Conservation (phyloP, 306 rosid genomes). For the Phaseolus lunatus region DNA sequence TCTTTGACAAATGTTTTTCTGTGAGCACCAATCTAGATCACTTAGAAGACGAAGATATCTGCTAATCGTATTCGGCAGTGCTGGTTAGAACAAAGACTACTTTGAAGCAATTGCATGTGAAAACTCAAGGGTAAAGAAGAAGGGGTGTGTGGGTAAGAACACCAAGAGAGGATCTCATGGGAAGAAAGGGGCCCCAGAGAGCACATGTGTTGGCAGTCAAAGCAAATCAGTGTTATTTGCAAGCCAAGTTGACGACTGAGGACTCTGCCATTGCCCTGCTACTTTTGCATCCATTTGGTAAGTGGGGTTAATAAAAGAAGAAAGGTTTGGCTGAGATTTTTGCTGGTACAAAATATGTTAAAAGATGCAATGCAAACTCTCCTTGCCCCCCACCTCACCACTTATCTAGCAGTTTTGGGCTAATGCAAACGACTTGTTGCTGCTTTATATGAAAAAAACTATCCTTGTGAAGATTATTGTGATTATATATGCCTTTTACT, state of each 20-base stretch:
- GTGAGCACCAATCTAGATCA: too few species aligned
- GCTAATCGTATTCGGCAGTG: too few species aligned
- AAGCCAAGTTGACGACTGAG: conserved; percentile 29
- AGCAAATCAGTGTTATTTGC: conserved; percentile 35
- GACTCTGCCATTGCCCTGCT: conserved; percentile 41
- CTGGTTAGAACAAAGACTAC: neutral
- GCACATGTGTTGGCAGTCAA: conserved; percentile 49
- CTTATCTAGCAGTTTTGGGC: conserved; percentile 22
- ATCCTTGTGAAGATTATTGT: neutral
- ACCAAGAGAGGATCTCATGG: neutral
- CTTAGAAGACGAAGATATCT: too few species aligned
- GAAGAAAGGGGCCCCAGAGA: conserved; percentile 30
- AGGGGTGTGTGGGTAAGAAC: neutral
- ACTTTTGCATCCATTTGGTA: conserved; percentile 38
- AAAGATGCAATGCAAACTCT: conserved; percentile 28
- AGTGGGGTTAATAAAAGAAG: conserved; percentile 15
- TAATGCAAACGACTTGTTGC: neutral
- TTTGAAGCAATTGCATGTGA: conserved; percentile 29
- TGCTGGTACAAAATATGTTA: conserved; percentile 6
- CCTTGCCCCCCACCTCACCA: conserved; percentile 5
- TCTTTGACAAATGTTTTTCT: too few species aligned
- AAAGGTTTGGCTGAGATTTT: conserved; percentile 9
- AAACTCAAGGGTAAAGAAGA: conserved; percentile 19
- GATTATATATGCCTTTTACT: neutral
- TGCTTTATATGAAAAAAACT: neutral